Base-by-base conservation (phyloP, 1,139 yeast genomes). In the Taiozyma onychis region DNA sequence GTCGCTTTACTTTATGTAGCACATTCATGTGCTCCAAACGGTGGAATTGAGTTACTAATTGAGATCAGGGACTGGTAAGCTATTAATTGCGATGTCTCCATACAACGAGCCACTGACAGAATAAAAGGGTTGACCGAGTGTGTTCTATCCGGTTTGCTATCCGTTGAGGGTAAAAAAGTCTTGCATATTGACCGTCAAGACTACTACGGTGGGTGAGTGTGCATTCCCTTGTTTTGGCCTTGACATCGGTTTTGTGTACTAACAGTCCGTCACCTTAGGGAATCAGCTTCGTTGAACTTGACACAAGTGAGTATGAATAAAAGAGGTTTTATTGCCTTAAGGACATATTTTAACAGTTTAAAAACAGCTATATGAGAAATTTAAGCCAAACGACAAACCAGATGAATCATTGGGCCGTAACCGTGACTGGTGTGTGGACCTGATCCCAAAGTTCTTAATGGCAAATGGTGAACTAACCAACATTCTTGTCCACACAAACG, bases 401-500 rank as follows among this genome's bases (percentile, higher is more conserved):
- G 88, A 84, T 54, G 77, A 74, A 41, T 74, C 81, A 57, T 78
- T 83, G 52, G 99, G 99, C 46, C 81, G 95, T 61, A 97, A 90
- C 65, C 80, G 99, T 58, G 99, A 93, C 69, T 93, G 99, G 98
- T 90, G 95, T 69, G 91, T 93, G 51, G 99, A 93, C 66, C 77
- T 93, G 73, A 90, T 93, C 63, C 99, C 99, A 47, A 93, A 93
- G 73, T 93, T 93, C 62, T 76, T 95, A 62, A 95, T 93, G 99
- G 95, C 98, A 51, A 89, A 90, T 64, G 99, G 99, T 42, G 99
- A 93, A 67, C 79, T 93, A 72, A 91, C 98, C 60, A 91, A 91
- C 69, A 95, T 93, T 61, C 79, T 93, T 64, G 93, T 88, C 39
- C 97, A 91, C 68, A 93, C 99, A 27, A 93, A 91, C 62, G 99